These are phyloP conservation scores for Dryas alaskensis DNA, from an alignment of 306 rosid genomes.

Conservation along the genomic window DNA sequence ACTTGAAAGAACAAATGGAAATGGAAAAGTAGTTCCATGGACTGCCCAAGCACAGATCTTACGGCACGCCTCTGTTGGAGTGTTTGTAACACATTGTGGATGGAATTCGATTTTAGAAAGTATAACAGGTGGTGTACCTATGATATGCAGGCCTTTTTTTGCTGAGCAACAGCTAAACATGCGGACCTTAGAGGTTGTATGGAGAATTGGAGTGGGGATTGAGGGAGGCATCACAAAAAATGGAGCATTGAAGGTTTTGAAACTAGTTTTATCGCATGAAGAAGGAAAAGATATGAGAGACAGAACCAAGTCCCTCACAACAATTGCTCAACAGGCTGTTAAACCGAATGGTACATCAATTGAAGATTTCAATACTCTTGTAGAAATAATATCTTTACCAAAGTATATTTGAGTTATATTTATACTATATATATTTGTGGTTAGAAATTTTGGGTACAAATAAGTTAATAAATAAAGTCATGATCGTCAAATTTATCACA, in stretches of 20 bases:
- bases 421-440: too few relatives aligned
- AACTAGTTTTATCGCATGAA: constrained; percentile 18
- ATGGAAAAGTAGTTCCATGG: constrained; percentile 51
- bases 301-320: constrained; percentile 23
- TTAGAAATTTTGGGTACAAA: too few relatives aligned
- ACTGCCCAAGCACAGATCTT: constrained; percentile 54
- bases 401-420: too few relatives aligned
- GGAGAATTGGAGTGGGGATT: constrained; percentile 46
- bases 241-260: constrained; percentile 7
- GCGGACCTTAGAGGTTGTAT: constrained; percentile 33
- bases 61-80: constrained; percentile 41
- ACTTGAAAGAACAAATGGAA: constrained; percentile 22
- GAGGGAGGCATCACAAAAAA: constrained; percentile 38
- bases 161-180: constrained; percentile 54
- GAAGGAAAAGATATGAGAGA: constrained; percentile 40
- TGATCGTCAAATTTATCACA: too few relatives aligned
- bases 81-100: constrained; percentile 57
- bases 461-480: too few relatives aligned
- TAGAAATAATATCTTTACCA: constrained; percentile 11
- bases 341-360: constrained; percentile 32
- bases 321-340: constrained; percentile 29
- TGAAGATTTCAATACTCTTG: constrained; percentile 31
- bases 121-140: constrained; percentile 53
- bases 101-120: constrained; percentile 68
- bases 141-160: constrained; percentile 58